Evolutionary conservation across 1,284 basidiomycete genomes (phyloP).

Genomic region (Melanopsichium pennsylvanicum): DNA sequence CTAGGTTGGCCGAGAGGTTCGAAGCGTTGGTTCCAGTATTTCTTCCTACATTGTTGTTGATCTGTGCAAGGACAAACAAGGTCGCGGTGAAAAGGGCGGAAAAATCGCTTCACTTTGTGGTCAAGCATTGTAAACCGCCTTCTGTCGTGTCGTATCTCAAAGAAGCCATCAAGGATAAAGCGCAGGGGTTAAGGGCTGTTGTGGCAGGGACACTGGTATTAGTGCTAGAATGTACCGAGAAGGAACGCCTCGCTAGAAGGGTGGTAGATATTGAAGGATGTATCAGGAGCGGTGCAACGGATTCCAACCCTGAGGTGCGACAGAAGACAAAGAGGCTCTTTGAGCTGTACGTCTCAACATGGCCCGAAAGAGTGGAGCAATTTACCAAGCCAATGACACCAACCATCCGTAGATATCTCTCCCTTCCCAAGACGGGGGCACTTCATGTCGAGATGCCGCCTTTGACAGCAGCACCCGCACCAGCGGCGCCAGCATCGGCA

Average conservation of each 20-base stretch:
- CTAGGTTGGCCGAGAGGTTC: constrained; percentile 67
- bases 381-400: constrained; percentile 69
- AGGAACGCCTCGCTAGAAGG: constrained; percentile 55
- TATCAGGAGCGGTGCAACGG: constrained; percentile 67
- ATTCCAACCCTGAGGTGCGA: constrained; percentile 68
- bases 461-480: neutral
- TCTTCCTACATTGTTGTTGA: constrained; percentile 67
- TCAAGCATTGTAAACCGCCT: constrained; percentile 67
- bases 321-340: constrained; percentile 67
- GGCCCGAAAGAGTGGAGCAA: constrained; percentile 68
- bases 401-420: constrained; percentile 67
- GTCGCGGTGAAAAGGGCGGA: constrained; percentile 68
- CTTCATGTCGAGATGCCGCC: constrained; percentile 24
- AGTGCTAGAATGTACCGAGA: constrained; percentile 63
- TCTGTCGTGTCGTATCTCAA: constrained; percentile 65
- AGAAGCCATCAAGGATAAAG: constrained; percentile 67
- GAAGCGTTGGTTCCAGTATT: constrained; percentile 67
- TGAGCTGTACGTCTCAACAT: constrained; percentile 65
- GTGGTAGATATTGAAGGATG: constrained; percentile 66
- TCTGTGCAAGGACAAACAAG: constrained; percentile 69
- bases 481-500: neutral
- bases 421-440: constrained; percentile 54
- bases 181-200: constrained; percentile 37
- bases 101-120: constrained; percentile 67
- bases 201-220: constrained; percentile 34